Conservation (phyloP, 208 protist species). For the Wallacemonas rigidus region DNA sequence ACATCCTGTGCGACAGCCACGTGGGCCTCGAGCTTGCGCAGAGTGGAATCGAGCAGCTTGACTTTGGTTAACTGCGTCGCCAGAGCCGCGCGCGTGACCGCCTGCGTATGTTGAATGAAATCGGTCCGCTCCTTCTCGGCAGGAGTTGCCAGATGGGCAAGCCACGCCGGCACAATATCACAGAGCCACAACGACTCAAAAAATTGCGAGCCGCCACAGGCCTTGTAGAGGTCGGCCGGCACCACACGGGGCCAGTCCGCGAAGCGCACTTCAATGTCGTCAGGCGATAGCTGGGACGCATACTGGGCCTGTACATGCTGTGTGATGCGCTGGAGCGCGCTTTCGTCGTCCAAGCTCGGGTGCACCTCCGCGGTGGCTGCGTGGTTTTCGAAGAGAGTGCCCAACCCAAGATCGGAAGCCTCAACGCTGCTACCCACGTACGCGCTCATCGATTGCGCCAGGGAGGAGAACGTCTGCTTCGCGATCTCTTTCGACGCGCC, state of each 20-base stretch:
- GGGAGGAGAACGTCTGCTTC: constrained; percentile 4
- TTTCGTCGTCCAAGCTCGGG: not conserved
- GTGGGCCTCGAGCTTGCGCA: constrained; percentile 22
- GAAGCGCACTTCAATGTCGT: constrained; percentile 11
- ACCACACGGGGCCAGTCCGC: constrained; percentile 18
- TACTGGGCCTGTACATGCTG: constrained; percentile 3
- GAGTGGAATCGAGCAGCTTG: constrained; percentile 21
- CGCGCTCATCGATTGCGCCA: constrained; percentile 12
- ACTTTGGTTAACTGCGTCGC: constrained; percentile 9
- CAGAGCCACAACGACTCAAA: constrained; percentile 24
- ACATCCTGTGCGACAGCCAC: constrained; percentile 9
- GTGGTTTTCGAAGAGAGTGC: not conserved
- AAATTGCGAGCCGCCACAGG: constrained; percentile 19
- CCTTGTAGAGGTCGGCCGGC: constrained; percentile 16
- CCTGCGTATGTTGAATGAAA: constrained; percentile 4
- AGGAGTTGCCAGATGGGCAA: constrained; percentile 12
- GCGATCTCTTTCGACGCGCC: not conserved
- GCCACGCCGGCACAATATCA: constrained; percentile 17
- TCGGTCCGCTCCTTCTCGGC: constrained; percentile 12
- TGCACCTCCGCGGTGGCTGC: not conserved
- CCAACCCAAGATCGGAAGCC: constrained; percentile 5
- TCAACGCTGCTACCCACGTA: constrained; percentile 12
- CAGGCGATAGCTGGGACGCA: not conserved
- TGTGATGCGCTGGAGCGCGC: not conserved
- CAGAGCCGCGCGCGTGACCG: constrained; percentile 11